phyloP scores from a whole-genome alignment of 1,284 basidiomycete species.

The Exobasidium rhododendri region DNA sequence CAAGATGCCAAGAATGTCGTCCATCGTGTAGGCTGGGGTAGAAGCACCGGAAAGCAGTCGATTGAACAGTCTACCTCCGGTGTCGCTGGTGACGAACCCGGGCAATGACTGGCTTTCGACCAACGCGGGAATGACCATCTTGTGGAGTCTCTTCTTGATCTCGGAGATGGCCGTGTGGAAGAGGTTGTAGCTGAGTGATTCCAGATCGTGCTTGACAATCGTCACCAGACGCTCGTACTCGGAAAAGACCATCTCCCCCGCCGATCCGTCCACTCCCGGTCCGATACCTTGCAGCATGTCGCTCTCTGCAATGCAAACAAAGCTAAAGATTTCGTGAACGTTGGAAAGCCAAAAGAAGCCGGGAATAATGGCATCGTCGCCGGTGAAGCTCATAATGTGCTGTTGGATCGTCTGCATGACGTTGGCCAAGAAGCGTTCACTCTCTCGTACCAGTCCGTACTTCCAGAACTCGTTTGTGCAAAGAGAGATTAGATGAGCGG shows the following conservation, averaged over 20 bases:
- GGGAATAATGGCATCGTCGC: slow-evolving; percentile 91
- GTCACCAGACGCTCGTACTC: slow-evolving; percentile 94
- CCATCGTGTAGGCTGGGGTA: slow-evolving; percentile 93
- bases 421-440: slow-evolving; percentile 95
- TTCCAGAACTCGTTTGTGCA: slow-evolving; percentile 99
- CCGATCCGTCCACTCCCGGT: slow-evolving; percentile 81
- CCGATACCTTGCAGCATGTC: slow-evolving; percentile 98
- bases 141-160: slow-evolving; percentile 90
- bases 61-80: slow-evolving; percentile 87
- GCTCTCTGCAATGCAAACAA: slow-evolving; percentile 95
- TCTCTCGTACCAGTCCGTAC: slow-evolving; percentile 92
- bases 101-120: slow-evolving; percentile 97
- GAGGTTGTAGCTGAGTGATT: slow-evolving; percentile 98
- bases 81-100: slow-evolving; percentile 94
- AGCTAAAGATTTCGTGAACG: slow-evolving; percentile 99
- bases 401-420: slow-evolving; percentile 98
- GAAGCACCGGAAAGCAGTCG: slow-evolving; percentile 74
- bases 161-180: slow-evolving; percentile 99
- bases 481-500: slow-evolving; percentile 95
- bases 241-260: slow-evolving; percentile 91
- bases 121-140: slow-evolving; percentile 97
- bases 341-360: slow-evolving; percentile 99
- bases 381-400: slow-evolving; percentile 89
- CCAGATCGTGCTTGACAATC: slow-evolving; percentile 97
- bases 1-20: slow-evolving; percentile 92